phyloP scores from a whole-genome alignment of 2,329 filamentous ascomycete genomes.

The Lasiodiplodia hormozganensis region DNA sequence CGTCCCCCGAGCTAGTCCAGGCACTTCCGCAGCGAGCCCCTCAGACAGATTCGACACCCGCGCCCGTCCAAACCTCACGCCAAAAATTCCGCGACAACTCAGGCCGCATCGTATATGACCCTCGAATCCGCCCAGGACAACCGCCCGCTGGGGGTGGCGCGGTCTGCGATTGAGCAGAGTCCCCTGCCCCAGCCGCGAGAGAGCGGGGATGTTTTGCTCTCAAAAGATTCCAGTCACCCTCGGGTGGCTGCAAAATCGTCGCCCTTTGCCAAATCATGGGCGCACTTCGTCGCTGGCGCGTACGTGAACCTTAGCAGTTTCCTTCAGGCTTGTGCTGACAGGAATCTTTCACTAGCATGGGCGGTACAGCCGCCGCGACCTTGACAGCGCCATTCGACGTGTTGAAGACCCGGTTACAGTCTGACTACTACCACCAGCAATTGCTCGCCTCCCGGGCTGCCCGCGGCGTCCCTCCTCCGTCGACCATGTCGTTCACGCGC shows the following conservation, averaged over 20 bases:
- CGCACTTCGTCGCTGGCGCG: constrained; percentile 91
- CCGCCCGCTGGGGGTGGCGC: constrained; percentile 40
- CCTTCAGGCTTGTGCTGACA: constrained; percentile 31
- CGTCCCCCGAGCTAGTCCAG: background rate
- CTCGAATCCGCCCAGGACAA: constrained; percentile 42
- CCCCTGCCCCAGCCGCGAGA: constrained; percentile 63
- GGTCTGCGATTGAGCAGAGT: constrained; percentile 38
- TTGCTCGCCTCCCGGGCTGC: constrained; percentile 72
- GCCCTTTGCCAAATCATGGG: constrained; percentile 76
- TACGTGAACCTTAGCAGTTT: constrained; percentile 50
- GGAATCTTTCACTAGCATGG: constrained; percentile 62
- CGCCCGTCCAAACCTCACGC: background rate
- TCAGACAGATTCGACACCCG: background rate
- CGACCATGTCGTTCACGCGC: constrained; percentile 68
- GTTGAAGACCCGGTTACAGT: constrained; percentile 90
- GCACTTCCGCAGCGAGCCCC: background rate
- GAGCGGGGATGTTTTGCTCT: constrained; percentile 62
- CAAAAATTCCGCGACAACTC: background rate
- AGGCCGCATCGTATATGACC: constrained; percentile 40
- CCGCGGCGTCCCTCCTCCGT: constrained; percentile 60
- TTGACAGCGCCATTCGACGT: constrained; percentile 95
- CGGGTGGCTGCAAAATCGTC: constrained; percentile 47
- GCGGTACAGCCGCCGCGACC: constrained; percentile 90
- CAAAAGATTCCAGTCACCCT: constrained; percentile 49
- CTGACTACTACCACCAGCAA: constrained; percentile 91